These are phyloP conservation scores for Colletotrichum simmondsii DNA, from an alignment of 2,329 filamentous ascomycete genomes.

Conservation along the genomic window DNA sequence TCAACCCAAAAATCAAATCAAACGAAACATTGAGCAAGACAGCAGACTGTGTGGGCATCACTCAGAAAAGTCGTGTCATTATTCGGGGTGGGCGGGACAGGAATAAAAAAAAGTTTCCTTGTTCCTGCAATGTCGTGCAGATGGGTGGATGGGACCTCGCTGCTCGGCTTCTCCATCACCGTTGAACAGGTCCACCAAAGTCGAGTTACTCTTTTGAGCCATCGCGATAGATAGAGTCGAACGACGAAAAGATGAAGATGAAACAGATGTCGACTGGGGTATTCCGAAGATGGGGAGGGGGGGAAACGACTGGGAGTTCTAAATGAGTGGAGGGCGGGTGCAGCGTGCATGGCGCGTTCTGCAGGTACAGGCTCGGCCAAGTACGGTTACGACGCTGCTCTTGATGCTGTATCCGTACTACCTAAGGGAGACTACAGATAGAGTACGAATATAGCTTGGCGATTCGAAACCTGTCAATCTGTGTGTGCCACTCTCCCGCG, in stretches of 20 bases:
- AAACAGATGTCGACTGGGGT: constrained; percentile 17
- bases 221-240: constrained; percentile 13
- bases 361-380: constrained; percentile 19
- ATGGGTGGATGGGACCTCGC: constrained; percentile 4
- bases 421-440: not conserved
- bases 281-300: too few relatives aligned
- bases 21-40: not conserved
- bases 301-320: not conserved
- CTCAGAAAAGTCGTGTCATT: constrained; percentile 10
- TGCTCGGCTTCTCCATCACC: not conserved
- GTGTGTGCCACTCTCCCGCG: not conserved
- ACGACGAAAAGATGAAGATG: constrained; percentile 25
- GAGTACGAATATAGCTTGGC: not conserved
- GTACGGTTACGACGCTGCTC: constrained; percentile 2
- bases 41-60: not conserved
- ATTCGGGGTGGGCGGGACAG: not conserved
- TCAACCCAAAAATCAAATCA: not conserved
- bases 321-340: constrained; percentile 23
- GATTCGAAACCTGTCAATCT: not conserved
- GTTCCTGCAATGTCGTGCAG: constrained; percentile 30
- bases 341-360: constrained; percentile 21
- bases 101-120: not conserved
- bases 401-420: not conserved
- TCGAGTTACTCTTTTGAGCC: constrained; percentile 12
- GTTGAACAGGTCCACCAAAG: not conserved